These are phyloP conservation scores for Paraphaeosphaeria minitans DNA, from an alignment of 2,329 filamentous ascomycete genomes.

Conservation along the genomic window DNA sequence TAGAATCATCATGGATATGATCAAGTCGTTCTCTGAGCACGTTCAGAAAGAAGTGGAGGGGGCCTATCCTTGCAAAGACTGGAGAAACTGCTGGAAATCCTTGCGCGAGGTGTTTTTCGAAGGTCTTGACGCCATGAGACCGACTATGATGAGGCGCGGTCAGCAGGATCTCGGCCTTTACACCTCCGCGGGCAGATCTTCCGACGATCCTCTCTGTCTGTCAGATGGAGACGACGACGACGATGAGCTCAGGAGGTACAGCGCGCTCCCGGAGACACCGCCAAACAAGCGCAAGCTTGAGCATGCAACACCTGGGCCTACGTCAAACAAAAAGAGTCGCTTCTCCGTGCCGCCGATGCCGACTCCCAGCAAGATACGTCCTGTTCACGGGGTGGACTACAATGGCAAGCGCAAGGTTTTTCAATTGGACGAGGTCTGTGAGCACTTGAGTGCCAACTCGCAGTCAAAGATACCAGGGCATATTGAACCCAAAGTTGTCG, in stretches of 20 bases:
- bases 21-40: constrained; percentile 61
- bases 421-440: constrained; percentile 37
- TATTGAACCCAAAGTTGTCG: constrained; percentile 42
- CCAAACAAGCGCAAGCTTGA: constrained; percentile 42
- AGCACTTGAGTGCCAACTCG: constrained; percentile 29
- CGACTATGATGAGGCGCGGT: constrained; percentile 24
- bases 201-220: constrained; percentile 21
- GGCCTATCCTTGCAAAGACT: constrained; percentile 46
- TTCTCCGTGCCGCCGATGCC: neutral
- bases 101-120: constrained; percentile 60
- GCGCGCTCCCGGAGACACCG: constrained; percentile 19
- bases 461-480: constrained; percentile 40
- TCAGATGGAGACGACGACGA: constrained; percentile 27
- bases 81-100: constrained; percentile 51
- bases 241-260: neutral
- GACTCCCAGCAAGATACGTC: neutral
- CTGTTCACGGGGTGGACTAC: constrained; percentile 5
- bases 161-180: constrained; percentile 21
- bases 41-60: constrained; percentile 62
- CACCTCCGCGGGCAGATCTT: constrained; percentile 15
- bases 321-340: constrained; percentile 9
- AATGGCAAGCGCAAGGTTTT: constrained; percentile 21
- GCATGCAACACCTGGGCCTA: neutral
- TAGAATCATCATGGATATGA: constrained; percentile 65
- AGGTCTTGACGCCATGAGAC: constrained; percentile 38